Evolutionary conservation across 2,329 filamentous ascomycete genomes (phyloP), one percentile per base, ranked within the genome.

Genomic region (Apiospora saccharicola): DNA sequence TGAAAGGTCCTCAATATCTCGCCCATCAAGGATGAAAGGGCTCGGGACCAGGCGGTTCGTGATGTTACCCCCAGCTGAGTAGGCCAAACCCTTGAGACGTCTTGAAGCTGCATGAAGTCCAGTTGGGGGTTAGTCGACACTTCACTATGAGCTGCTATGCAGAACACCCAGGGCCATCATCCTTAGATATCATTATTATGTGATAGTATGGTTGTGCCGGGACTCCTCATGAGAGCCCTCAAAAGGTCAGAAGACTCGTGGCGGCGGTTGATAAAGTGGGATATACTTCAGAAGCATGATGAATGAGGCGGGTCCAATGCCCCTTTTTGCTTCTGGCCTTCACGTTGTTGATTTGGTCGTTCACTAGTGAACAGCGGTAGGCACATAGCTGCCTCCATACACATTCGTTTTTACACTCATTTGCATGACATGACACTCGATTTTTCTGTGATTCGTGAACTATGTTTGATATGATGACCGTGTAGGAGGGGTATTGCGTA

Each of bases 361-460:
- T 64, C 30, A 64, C 19, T 34, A 64, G 57, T 24, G 34, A 41
- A 64, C 34, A n/a, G 34, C 57, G 34, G 22, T 41, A 41, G 57
- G 57, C 34, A 64, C 30, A 13, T 37, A 4, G 6, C 37, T 41
- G 57, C 57, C 26, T 30, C 16, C 12, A 44, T 12, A 47, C 19
- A 70, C 75, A 71, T 71, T 75, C 73, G 64, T 75, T 75, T 76
- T 74, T 61, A 78, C 77, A 74, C 73, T 78, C 77, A 73, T 77
- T 78, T 74, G 34, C 73, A 24, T 24, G 16, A 24, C 22, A 34
- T 30, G 51, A 34, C 34, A 10, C 5, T 22, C 2, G 6, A 10
- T 0, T 26, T n/a, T 19, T 19, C 6, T 34, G 24, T 4, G 30
- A 61, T 34, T 61, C 5, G 53, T 37, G 30, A 37, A 34, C 2